These are phyloP conservation scores for Mycena maculata DNA, from an alignment of 768 basidiomycete species.

Conservation along the genomic window DNA sequence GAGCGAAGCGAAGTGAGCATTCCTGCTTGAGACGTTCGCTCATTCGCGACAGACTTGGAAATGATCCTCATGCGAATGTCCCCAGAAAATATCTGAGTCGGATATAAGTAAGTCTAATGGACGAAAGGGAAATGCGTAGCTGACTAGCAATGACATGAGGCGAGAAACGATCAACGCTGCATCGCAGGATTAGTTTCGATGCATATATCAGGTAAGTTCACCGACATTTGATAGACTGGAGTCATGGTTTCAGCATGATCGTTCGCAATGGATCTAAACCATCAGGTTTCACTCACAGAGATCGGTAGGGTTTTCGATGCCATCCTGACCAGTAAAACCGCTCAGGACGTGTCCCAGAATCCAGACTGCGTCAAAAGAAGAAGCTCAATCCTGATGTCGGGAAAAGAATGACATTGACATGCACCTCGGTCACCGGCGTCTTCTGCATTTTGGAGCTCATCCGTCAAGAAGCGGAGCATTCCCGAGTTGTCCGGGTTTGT, in stretches of 20 bases:
- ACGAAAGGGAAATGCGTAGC: conserved; percentile 41
- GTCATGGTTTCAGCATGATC: conserved; percentile 19
- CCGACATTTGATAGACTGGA: conserved; percentile 54
- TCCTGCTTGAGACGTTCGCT: conserved; percentile 62
- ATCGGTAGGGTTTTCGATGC: conserved; percentile 77
- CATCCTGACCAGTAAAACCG: conserved; percentile 73
- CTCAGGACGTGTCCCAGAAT: conserved; percentile 64
- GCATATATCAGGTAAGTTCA: conserved; percentile 27
- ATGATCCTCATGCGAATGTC: conserved; percentile 54
- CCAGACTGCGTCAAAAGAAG: conserved; percentile 50
- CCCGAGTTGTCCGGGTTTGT: conserved; percentile 75
- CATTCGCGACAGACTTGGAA: conserved; percentile 55
- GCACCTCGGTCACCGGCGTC: conserved; percentile 77
- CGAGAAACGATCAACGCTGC: conserved; percentile 77
- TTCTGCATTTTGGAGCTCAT: conserved; percentile 82
- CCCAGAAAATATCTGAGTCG: conserved; percentile 74
- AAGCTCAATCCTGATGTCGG: background rate
- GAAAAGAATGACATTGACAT: conserved; percentile 28
- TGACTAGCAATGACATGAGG: conserved; percentile 81
- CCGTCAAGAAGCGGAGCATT: conserved; percentile 82
- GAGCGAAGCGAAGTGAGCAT: conserved; percentile 13
- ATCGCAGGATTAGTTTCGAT: conserved; percentile 10
- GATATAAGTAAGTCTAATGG: conserved; percentile 22
- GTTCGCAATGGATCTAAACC: background rate
- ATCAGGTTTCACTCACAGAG: conserved; percentile 61